A percentile compares a stretch with the other conserved stretches of the same genome.
phyloP scores from a whole-genome alignment of 768 basidiomycete genomes.

The Collybia sp. region DNA sequence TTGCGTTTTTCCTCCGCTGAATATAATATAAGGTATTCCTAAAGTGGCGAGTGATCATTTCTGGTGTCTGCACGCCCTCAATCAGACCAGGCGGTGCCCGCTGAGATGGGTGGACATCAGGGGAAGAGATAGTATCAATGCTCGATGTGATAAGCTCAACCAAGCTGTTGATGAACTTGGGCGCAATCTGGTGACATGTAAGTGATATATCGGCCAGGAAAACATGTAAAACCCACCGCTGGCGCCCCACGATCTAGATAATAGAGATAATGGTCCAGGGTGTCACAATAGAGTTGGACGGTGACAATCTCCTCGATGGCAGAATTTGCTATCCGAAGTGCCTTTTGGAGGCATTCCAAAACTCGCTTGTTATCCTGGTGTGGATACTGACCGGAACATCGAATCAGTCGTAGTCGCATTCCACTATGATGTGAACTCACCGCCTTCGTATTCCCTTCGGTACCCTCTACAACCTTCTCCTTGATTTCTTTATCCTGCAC shows the following conservation, averaged over 20 bases:
- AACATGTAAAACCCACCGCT: conserved; percentile 53
- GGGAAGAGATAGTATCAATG: conserved; percentile 86
- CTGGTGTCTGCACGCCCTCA: conserved; percentile 89
- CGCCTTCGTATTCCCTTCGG: conserved; percentile 41
- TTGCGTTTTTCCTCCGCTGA: conserved; percentile 61
- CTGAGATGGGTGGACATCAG: conserved; percentile 85
- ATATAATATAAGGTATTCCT: conserved; percentile 85
- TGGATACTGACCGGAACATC: conserved; percentile 48
- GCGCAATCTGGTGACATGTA: conserved; percentile 57
- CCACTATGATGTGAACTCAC: conserved; percentile 32
- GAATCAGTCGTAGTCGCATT: not conserved
- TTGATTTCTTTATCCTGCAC: conserved; percentile 24
- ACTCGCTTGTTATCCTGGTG: conserved; percentile 97
- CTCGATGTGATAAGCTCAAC: conserved; percentile 94
- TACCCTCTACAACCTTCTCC: conserved; percentile 43
- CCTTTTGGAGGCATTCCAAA: conserved; percentile 95
- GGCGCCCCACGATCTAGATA: conserved; percentile 93
- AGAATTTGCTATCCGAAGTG: conserved; percentile 91
- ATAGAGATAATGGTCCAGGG: conserved; percentile 93
- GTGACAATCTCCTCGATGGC: conserved; percentile 97
- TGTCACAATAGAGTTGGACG: conserved; percentile 93
- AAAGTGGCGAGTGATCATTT: conserved; percentile 94
- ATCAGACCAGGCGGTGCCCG: conserved; percentile 85
- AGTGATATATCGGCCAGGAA: not conserved
- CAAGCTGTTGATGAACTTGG: conserved; percentile 95